phyloP scores from a whole-genome alignment of 2,329 filamentous ascomycete genomes.

The Scedosporium apiospermum region DNA sequence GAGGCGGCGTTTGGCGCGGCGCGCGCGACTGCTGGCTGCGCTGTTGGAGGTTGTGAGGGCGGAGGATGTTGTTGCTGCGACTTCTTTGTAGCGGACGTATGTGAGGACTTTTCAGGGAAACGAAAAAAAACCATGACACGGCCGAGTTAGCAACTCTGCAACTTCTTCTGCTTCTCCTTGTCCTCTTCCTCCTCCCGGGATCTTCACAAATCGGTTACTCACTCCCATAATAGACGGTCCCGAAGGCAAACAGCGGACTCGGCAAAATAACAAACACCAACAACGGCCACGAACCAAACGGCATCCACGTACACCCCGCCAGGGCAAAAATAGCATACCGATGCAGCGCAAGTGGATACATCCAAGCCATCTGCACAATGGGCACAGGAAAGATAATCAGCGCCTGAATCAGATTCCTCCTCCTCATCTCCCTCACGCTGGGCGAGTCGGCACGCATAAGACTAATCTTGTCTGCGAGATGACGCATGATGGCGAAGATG shows the following conservation, averaged over 20 bases:
- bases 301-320: constrained; percentile 37
- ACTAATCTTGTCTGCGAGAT: constrained; percentile 40
- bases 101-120: constrained; percentile 27
- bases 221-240: constrained; percentile 39
- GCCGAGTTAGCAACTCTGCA: not conserved
- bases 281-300: constrained; percentile 36
- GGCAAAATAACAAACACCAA: constrained; percentile 39
- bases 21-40: constrained; percentile 29
- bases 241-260: constrained; percentile 30
- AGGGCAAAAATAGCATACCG: constrained; percentile 41
- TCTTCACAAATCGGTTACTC: constrained; percentile 16
- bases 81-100: constrained; percentile 36
- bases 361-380: constrained; percentile 36
- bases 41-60: constrained; percentile 29
- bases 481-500: constrained; percentile 44
- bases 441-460: constrained; percentile 30
- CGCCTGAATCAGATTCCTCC: constrained; percentile 35
- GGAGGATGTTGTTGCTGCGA: constrained; percentile 30
- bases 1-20: constrained; percentile 40
- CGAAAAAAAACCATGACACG: too few species aligned
- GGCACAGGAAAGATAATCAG: constrained; percentile 47
- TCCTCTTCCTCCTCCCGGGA: not conserved
- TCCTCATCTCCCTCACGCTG: constrained; percentile 28
- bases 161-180: not conserved
- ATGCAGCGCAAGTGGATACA: constrained; percentile 35